Evolutionary conservation across 208 protist species (phyloP).

Genomic region (Trypanosoma boissoni): DNA sequence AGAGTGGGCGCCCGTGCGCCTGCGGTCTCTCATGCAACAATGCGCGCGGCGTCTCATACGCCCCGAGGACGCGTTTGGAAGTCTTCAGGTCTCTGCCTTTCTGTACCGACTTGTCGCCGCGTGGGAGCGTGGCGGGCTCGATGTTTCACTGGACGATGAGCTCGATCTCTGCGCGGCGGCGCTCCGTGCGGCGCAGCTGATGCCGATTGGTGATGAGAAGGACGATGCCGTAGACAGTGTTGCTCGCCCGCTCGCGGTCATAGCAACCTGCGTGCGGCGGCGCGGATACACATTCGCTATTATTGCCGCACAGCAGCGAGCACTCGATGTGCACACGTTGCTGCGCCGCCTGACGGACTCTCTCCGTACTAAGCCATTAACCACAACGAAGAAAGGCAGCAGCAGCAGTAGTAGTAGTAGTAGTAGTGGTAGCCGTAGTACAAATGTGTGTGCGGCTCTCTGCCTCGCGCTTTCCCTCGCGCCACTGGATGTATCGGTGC

Average conservation of each 20-base stretch:
- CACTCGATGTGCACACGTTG: no score
- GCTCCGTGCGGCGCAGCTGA: constrained; percentile 8
- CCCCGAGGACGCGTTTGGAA: constrained; percentile 28
- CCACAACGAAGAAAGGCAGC: no score
- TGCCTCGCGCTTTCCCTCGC: constrained; percentile 2
- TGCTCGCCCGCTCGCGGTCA: no score
- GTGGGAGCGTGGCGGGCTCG: neutral
- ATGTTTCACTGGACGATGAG: constrained; percentile 19
- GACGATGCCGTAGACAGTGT: no score
- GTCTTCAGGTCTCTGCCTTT: constrained; percentile 27
- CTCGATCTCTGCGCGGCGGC: constrained; percentile 8
- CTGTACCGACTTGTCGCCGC: constrained; percentile 13
- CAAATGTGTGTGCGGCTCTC: neutral
- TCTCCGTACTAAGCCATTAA: no score
- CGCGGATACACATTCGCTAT: no score
- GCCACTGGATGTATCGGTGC: neutral
- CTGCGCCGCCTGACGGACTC: no score
- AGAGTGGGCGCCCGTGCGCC: constrained; percentile 17
- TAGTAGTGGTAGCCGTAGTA: no score
- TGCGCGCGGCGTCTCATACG: constrained; percentile 17
- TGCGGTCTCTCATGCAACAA: constrained; percentile 12
- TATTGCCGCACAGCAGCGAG: no score
- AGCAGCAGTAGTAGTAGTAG: no score
- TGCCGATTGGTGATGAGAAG: neutral
- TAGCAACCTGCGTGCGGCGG: no score